Percentiles rank a stretch among this genome's conserved stretches.
phyloP scores from a whole-genome alignment of 306 rosid genomes.

The Vigna hirtella region DNA sequence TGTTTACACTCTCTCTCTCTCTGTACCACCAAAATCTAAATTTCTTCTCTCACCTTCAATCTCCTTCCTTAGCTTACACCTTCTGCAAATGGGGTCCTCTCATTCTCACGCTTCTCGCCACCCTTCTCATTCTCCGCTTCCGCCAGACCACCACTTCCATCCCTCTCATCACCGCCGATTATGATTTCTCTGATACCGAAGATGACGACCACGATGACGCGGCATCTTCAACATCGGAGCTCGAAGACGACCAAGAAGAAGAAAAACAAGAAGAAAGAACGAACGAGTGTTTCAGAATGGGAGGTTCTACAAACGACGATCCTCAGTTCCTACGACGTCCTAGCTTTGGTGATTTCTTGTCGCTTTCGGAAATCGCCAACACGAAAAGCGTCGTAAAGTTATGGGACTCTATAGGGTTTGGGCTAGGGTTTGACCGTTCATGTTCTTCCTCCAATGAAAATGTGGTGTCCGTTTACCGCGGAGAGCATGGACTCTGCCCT shows the following conservation, averaged over 20 bases:
- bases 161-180: slow-evolving; percentile 37
- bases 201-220: slow-evolving; percentile 37
- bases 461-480: slow-evolving; percentile 48
- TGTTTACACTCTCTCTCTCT: slow-evolving; percentile 63
- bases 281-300: slow-evolving; percentile 51
- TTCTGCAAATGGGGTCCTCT: slow-evolving; percentile 73
- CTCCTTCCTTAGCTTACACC: slow-evolving; percentile 41
- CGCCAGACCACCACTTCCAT: slow-evolving; percentile 37
- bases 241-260: slow-evolving; percentile 44
- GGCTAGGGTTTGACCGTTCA: slow-evolving; percentile 37
- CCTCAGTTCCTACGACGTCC: slow-evolving; percentile 42
- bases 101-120: slow-evolving; percentile 65
- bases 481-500: slow-evolving; percentile 40
- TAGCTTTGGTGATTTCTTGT: slow-evolving; percentile 59
- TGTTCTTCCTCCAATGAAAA: neutral
- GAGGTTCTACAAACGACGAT: slow-evolving; percentile 48
- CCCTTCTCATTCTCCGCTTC: slow-evolving; percentile 47
- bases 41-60: slow-evolving; percentile 46
- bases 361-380: slow-evolving; percentile 67
- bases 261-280: slow-evolving; percentile 20
- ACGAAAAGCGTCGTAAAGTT: slow-evolving; percentile 77
- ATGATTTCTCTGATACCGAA: slow-evolving; percentile 49
- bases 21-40: slow-evolving; percentile 46
- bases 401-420: slow-evolving; percentile 68
- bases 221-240: slow-evolving; percentile 19